Evolutionary conservation across 345 rosid species (phyloP), one percentile per base, ranked within the genome.

Genomic region (Draba incana): DNA sequence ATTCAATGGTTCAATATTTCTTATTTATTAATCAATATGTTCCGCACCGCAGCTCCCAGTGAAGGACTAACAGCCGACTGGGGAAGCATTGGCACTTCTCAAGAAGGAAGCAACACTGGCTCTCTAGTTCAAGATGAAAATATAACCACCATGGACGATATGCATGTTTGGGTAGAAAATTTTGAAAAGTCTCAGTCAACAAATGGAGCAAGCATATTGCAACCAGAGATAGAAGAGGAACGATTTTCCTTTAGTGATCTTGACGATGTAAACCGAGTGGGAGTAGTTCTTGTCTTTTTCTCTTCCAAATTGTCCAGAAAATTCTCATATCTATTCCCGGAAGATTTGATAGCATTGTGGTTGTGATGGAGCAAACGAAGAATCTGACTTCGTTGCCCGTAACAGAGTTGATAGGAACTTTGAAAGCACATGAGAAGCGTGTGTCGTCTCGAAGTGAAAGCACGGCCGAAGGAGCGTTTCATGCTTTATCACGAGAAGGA

Each of bases 201-300:
- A 39, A 80, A 72, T 60, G 64, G 53, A 13, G 41, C 9, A 49
- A 78, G 79, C 52, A 27, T 71, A 77, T 69, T 75, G 58, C 66
- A 56, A 13, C 71, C 77, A 14, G 84, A 81, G 70, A 72, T 77
- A 75, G 89, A 84, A 64, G 98, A 85, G 38, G 97, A 84, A 52
- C 92, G 88, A 31, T 87, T 93, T 72, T 79, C 70, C 68, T 85
- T 90, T 69, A 63, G 88, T 48, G 92, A 88, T 80, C 77, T 84
- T 73, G 88, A 77, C 54, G 86, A 57, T 64, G 45, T 43, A 78
- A 81, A 66, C 62, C 61, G 43, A 63, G 44, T 15, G 75, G 75
- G 55, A 46, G 44, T 65, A 66, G 57, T 48, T n/a, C 46, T 15
- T 20, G 20, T 20, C 20, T 20, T 20, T 20, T 20, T 20, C 20